These are phyloP conservation scores for Fusarium musae DNA, from an alignment of 2,329 filamentous ascomycete genomes.

Conservation along the genomic window DNA sequence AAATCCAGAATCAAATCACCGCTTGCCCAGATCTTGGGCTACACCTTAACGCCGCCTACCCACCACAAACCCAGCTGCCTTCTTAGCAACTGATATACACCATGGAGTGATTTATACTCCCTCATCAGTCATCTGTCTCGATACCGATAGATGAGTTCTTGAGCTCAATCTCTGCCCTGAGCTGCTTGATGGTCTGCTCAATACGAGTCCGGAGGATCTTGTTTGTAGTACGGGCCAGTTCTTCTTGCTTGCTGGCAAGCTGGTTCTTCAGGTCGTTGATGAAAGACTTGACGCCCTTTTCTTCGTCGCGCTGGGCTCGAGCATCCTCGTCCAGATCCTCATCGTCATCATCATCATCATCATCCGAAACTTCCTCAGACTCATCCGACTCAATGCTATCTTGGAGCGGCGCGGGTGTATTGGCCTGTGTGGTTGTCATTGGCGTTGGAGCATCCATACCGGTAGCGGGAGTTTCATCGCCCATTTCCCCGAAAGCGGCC, in stretches of 20 bases:
- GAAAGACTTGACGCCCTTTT: conserved; percentile 66
- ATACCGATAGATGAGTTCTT: conserved; percentile 58
- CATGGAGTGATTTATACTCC: not conserved
- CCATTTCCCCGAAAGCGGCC: conserved; percentile 59
- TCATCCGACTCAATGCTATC: conserved; percentile 58
- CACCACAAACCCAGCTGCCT: not conserved
- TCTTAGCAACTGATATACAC: not conserved
- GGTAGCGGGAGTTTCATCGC: conserved; percentile 56
- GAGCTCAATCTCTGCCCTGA: conserved; percentile 57
- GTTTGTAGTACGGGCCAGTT: conserved; percentile 57
- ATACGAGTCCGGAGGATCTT: conserved; percentile 63
- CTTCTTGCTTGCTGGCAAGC: conserved; percentile 57
- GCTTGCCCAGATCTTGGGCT: conserved; percentile 11
- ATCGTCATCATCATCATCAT: conserved; percentile 64
- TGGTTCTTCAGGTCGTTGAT: conserved; percentile 64
- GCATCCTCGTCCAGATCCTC: conserved; percentile 66
- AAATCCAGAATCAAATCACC: conserved; percentile 21
- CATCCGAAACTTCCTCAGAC: conserved; percentile 53
- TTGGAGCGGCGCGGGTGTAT: conserved; percentile 59
- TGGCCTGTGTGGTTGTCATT: conserved; percentile 54
- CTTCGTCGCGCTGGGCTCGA: conserved; percentile 60
- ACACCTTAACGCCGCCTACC: conserved; percentile 33
- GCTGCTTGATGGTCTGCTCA: conserved; percentile 60
- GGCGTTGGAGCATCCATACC: conserved; percentile 59
- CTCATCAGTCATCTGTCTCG: conserved; percentile 50